Evolutionary conservation across 805 yeast genomes (phyloP), one percentile per base, ranked within the genome.

Genomic region (Spathaspora sp.): DNA sequence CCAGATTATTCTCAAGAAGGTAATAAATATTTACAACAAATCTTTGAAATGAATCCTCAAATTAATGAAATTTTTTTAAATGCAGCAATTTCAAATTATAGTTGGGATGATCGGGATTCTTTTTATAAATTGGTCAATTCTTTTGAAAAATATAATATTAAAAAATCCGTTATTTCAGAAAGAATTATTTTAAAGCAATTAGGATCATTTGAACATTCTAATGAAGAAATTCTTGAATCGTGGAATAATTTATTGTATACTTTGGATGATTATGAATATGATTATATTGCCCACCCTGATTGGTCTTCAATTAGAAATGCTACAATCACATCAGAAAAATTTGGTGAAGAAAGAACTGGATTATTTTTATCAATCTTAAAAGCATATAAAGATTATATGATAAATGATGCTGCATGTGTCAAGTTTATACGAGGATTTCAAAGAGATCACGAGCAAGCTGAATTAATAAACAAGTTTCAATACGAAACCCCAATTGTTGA

Each of bases 271-370:
- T 76, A 74, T 48, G 82, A 83, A 10, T 81, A 79, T 67, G 69
- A 67, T 40, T 86, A 83, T 62, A 83, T 87, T 58, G 91, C 93
- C 6, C 83, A 82, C 64, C 93, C 94, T 10, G 93, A 87, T 68
- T 87, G 93, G 93, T 86, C 89, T 40, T 87, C 93, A 2, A 67
- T 88, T 52, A 81, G 92, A 70, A 91, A 85, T 65, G 89, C 93
- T 18, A 87, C 94, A 5, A 73, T 82, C 43, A 69, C 71, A 52
- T 76, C 85, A 3, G 64, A 63, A 20, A 69, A 65, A 46, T 49
- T 31, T 20, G 56, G 62, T 39, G 66, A 73, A 17, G 77, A 75
- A 40, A 75, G 89, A 66, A 75, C 76, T 54, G 70, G 75, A 38
- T 66, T 83, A 26, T 85, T 83, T 64, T 75, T 81, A 65, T 72